Evolutionary conservation across 140 eudicot species (phyloP).

Genomic region (Erigeron philadelphicus): DNA sequence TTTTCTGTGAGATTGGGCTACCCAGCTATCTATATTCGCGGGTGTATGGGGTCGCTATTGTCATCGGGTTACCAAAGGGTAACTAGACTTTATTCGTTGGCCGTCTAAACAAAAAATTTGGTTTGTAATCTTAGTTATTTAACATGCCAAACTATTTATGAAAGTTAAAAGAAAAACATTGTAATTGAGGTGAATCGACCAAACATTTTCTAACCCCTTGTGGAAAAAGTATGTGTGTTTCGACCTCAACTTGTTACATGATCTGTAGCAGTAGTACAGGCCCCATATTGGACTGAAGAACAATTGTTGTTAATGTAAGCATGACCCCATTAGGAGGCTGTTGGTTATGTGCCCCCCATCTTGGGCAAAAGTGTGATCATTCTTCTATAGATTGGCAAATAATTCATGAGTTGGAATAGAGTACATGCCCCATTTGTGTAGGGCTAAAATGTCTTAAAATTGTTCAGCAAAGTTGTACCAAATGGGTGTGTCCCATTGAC

Average conservation of each 20-base stretch:
- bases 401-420: conserved; percentile 25
- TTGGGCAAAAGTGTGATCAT: conserved; percentile 17
- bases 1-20: too few species aligned
- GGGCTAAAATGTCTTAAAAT: conserved; percentile 18
- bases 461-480: conserved; percentile 16
- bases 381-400: conserved; percentile 21
- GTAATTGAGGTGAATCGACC: too few species aligned
- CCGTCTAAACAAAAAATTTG: too few species aligned
- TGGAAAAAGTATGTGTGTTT: too few species aligned
- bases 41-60: too few species aligned
- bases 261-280: background rate
- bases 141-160: background rate
- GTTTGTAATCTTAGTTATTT: too few species aligned
- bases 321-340: conserved; percentile 19
- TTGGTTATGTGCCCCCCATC: conserved; percentile 22
- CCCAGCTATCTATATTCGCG: too few species aligned
- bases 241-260: background rate
- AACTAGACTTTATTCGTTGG: too few species aligned
- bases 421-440: conserved; percentile 24
- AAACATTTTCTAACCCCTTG: too few species aligned
- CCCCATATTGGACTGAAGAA: conserved; percentile 12
- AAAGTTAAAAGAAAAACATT: background rate
- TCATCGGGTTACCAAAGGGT: too few species aligned
- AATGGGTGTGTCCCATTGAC: background rate
- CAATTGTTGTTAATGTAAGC: conserved; percentile 11